These are phyloP conservation scores for Drechslera avenae DNA, from an alignment of 2,329 filamentous ascomycete species.

Conservation along the genomic window DNA sequence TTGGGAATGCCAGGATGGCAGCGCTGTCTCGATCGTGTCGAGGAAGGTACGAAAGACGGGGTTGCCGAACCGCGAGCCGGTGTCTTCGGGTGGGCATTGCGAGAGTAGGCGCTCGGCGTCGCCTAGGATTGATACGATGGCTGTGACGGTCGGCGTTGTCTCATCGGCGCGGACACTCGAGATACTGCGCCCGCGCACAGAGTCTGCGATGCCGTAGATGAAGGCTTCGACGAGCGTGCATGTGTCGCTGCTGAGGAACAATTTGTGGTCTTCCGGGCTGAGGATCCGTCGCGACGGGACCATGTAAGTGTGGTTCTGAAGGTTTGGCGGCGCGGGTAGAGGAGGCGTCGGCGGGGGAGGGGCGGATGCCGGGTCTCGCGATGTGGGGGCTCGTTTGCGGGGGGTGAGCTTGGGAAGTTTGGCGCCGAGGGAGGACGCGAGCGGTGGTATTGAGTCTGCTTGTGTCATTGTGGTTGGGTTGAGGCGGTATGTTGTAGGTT, in stretches of 20 bases:
- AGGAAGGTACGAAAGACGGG: slow-evolving; percentile 85
- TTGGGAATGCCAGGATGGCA: slow-evolving; percentile 66
- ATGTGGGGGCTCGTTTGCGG: slow-evolving; percentile 34
- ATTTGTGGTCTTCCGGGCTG: slow-evolving; percentile 75
- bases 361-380: slow-evolving; percentile 33
- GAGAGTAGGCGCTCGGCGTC: slow-evolving; percentile 70
- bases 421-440: slow-evolving; percentile 32
- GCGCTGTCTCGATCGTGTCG: slow-evolving; percentile 60
- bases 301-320: slow-evolving; percentile 65
- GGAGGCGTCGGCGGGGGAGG: slow-evolving; percentile 77
- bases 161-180: slow-evolving; percentile 64
- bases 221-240: slow-evolving; percentile 80
- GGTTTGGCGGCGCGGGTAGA: slow-evolving; percentile 70
- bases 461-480: slow-evolving; percentile 21
- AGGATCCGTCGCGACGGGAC: slow-evolving; percentile 79
- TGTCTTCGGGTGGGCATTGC: slow-evolving; percentile 78
- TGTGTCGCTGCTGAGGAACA: slow-evolving; percentile 79
- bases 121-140: slow-evolving; percentile 72
- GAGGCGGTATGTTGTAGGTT: not conserved
- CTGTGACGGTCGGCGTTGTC: slow-evolving; percentile 64
- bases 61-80: slow-evolving; percentile 93
- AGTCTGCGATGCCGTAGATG: slow-evolving; percentile 83
- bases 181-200: slow-evolving; percentile 72
- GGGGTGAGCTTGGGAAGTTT: slow-evolving; percentile 46
- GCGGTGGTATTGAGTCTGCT: slow-evolving; percentile 11